Evolutionary conservation across 2,329 filamentous ascomycete species (phyloP), one percentile per base, ranked within the genome.

Genomic region (Cladosporium phlei): DNA sequence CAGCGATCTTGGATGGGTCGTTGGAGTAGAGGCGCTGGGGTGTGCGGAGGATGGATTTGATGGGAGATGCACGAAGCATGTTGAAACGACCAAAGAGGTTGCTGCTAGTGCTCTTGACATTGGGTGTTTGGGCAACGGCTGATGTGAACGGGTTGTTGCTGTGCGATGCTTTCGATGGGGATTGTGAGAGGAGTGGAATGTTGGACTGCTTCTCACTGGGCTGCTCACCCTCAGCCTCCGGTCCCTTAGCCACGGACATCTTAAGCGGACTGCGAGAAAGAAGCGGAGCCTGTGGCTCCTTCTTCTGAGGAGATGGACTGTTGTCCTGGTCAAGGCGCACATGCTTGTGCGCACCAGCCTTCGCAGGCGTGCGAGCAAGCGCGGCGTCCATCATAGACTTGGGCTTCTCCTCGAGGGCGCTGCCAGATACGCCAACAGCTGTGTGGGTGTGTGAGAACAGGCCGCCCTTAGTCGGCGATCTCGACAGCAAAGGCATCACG

Each of bases 31-130:
- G 68, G 56, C 80, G 60, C 66, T 77, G 59, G 60, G 80, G 66
- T 59, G 74, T 66, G 70, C 79, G 77, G n/a, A 84, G 73, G 51
- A 84, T 83, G 1, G 79, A 82, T 55, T 77, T 81, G 49, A 83
- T 70, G 10, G 71, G 70, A n/a, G 69, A 67, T 21, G 75, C 58
- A n/a, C 69, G 75, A 21, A 79, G 73, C 5, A 79, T 57, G 47
- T 71, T 69, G 50, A 69, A 65, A 50, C 66, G 71, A 17, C 65
- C 61, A 25, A 71, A 61, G 20, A 69, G 58, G 35, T 67, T 66
- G 46, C 60, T 63, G 12, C 54, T 52, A 2, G 47, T 51, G 16
- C 50, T 50, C 39, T 62, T 60, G n/a, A 54, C 68, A 45, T 44
- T 62, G 42, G 53, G 65, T n/a, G n/a, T n/a, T 47, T 50, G 56